Evolutionary conservation across 331 rosid species (phyloP).

Genomic region (Dryas integrifolia): DNA sequence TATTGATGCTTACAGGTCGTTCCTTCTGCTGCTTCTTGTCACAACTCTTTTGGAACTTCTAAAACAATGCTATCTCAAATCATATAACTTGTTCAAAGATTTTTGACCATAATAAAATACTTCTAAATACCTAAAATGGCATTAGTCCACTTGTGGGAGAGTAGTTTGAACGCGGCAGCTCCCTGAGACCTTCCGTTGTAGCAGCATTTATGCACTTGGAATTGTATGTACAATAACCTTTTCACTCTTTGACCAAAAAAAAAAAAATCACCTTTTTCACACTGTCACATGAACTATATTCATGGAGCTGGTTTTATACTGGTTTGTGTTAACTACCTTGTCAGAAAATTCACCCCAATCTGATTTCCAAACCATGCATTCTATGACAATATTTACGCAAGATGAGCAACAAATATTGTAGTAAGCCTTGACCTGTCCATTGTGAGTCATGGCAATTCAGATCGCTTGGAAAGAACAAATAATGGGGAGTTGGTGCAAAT

Average conservation of each 20-base stretch:
- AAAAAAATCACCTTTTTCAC: no score
- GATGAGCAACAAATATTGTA: neutral
- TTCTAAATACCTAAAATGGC: neutral
- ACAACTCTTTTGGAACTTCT: no score
- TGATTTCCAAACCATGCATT: no score
- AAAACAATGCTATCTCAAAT: neutral
- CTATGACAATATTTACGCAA: neutral
- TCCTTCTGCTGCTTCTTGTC: no score
- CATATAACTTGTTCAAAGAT: neutral
- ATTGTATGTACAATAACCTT: no score
- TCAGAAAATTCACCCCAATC: neutral
- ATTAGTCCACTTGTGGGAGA: neutral
- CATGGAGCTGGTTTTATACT: neutral
- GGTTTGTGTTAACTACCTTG: neutral
- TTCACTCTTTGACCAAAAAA: no score
- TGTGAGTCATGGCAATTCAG: neutral
- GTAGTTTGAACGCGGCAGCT: neutral
- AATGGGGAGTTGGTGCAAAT: neutral
- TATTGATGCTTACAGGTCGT: no score
- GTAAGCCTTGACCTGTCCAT: neutral
- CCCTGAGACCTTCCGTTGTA: neutral
- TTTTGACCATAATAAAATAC: no score
- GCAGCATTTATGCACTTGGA: no score
- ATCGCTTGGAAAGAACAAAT: neutral
- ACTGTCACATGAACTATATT: no score